Evolutionary conservation across 2,329 filamentous ascomycete species (phyloP).

Genomic region (Nemania sp.): DNA sequence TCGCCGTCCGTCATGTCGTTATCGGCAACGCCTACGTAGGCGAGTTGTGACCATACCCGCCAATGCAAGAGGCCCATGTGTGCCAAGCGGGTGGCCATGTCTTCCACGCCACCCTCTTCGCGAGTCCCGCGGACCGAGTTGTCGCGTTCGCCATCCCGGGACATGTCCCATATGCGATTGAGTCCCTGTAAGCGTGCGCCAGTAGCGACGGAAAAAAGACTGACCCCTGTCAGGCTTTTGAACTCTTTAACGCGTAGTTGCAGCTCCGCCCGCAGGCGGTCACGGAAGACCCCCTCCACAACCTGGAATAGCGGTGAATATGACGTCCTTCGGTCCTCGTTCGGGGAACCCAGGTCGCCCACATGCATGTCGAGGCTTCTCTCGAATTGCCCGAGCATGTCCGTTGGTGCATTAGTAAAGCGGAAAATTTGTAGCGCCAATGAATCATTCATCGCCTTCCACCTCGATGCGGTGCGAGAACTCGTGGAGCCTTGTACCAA

Average conservation of each 20-base stretch:
- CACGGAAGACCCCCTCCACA: constrained; percentile 55
- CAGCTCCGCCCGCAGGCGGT: constrained; percentile 54
- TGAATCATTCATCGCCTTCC: constrained; percentile 57
- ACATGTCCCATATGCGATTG: constrained; percentile 43
- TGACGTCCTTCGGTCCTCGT: constrained; percentile 27
- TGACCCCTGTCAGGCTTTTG: constrained; percentile 56
- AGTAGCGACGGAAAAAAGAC: constrained; percentile 60
- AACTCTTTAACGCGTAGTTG: constrained; percentile 57
- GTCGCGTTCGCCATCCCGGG: constrained; percentile 38
- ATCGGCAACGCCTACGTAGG: constrained; percentile 58
- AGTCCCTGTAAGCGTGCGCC: constrained; percentile 51
- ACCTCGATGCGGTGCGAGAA: constrained; percentile 51
- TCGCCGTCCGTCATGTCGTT: constrained; percentile 32
- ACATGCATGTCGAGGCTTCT: constrained; percentile 53
- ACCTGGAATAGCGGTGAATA: constrained; percentile 52
- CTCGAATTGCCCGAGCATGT: constrained; percentile 55
- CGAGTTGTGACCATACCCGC: constrained; percentile 81
- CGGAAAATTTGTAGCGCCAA: constrained; percentile 64
- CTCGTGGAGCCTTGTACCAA: constrained; percentile 57
- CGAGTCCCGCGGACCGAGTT: constrained; percentile 47
- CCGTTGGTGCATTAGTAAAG: constrained; percentile 55
- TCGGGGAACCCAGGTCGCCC: constrained; percentile 37
- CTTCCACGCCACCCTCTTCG: constrained; percentile 60
- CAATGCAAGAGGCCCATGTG: constrained; percentile 88
- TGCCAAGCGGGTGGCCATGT: constrained; percentile 77